Percentiles rank a stretch among this genome's conserved stretches.
These are phyloP conservation scores for Globisporangium nagaii DNA, from an alignment of 352 stramenopile species.

Conservation along the genomic window DNA sequence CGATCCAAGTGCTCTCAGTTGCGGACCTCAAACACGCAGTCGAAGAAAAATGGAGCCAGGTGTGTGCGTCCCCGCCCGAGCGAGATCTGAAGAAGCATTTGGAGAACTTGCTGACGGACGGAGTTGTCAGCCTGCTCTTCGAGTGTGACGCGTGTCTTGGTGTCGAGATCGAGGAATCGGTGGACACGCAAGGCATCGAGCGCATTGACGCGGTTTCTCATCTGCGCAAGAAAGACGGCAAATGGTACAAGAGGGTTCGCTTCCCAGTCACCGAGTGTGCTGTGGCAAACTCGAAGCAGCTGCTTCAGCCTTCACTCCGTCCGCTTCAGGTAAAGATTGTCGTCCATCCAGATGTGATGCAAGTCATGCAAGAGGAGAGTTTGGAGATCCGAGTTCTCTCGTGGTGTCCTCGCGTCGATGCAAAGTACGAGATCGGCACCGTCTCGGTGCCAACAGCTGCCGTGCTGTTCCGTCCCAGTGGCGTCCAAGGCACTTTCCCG, in stretches of 20 bases:
- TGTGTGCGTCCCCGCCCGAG: neutral
- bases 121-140: neutral
- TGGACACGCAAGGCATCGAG: neutral
- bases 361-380: conserved; percentile 9
- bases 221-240: neutral
- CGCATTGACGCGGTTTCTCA: neutral
- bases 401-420: conserved; percentile 6
- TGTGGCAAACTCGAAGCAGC: conserved; percentile 1
- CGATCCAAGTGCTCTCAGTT: neutral
- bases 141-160: conserved; percentile 4
- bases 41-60: conserved; percentile 8
- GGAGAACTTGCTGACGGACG: neutral
- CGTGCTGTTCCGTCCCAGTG: conserved; percentile 33
- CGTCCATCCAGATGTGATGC: conserved; percentile 15
- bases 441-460: conserved; percentile 23
- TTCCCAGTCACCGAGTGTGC: neutral
- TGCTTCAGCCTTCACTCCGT: neutral
- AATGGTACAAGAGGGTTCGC: conserved; percentile 5
- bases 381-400: conserved; percentile 10
- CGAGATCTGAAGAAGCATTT: conserved; percentile 5
- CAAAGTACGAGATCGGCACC: conserved; percentile 15
- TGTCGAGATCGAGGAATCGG: conserved; percentile 1
- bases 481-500: conserved; percentile 36
- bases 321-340: conserved; percentile 1
- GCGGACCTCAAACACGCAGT: conserved; percentile 8